Conservation (phyloP, 2,329 filamentous ascomycete genomes). For the Knoxdaviesia capensis region DNA sequence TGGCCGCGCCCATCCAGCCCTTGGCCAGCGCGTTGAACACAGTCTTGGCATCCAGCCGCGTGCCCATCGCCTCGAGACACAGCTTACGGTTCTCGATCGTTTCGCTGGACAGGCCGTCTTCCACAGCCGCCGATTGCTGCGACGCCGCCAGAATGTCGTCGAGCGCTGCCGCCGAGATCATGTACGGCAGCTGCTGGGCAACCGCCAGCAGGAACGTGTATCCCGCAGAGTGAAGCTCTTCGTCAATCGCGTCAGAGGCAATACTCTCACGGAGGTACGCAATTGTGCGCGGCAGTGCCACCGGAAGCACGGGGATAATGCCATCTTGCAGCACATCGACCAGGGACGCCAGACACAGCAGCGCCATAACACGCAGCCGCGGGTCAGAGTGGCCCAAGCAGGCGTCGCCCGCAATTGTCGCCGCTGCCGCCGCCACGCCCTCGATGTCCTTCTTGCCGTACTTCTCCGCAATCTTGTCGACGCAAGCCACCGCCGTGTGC, state of each 20-base stretch:
- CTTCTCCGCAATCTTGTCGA: constrained; percentile 84
- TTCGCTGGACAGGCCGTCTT: constrained; percentile 31
- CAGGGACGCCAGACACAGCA: constrained; percentile 74
- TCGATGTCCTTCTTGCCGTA: constrained; percentile 83
- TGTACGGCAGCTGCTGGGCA: constrained; percentile 70
- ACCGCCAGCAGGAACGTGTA: constrained; percentile 65
- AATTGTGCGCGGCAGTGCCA: constrained; percentile 52
- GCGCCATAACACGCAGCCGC: constrained; percentile 60
- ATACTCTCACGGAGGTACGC: constrained; percentile 49
- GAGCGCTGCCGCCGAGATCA: constrained; percentile 60
- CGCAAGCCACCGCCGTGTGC: constrained; percentile 69
- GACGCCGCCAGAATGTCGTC: constrained; percentile 53
- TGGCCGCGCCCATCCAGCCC: constrained; percentile 48
- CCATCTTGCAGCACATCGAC: constrained; percentile 75
- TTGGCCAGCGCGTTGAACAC: constrained; percentile 52
- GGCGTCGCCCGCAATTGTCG: constrained; percentile 53
- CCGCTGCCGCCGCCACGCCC: constrained; percentile 53
- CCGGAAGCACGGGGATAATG: constrained; percentile 65
- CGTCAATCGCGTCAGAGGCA: constrained; percentile 18
- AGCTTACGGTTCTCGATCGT: constrained; percentile 44
- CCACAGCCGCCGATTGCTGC: constrained; percentile 46
- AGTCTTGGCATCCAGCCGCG: constrained; percentile 57
- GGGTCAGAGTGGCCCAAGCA: constrained; percentile 58
- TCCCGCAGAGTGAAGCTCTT: constrained; percentile 58
- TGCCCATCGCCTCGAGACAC: constrained; percentile 56